Evolutionary conservation across 2,329 filamentous ascomycete genomes (phyloP).

Genomic region (Claviceps africana): DNA sequence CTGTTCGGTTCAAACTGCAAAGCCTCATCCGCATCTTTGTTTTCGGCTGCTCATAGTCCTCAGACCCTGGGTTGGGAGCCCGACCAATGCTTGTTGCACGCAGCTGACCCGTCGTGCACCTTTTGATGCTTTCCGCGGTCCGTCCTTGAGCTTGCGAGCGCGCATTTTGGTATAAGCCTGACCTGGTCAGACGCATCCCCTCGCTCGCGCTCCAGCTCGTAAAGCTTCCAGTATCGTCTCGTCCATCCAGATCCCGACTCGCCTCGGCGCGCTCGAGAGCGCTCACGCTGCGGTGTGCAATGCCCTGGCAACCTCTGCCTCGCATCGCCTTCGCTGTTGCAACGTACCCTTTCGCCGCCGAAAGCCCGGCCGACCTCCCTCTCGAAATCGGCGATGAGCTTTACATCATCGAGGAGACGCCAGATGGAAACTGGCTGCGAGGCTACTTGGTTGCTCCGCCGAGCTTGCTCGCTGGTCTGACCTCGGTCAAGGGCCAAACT

Average conservation of each 20-base stretch:
- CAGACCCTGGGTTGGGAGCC: not conserved
- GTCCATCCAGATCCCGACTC: not conserved
- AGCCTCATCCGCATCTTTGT: not conserved
- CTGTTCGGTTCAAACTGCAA: not conserved
- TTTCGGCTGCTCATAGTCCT: not conserved
- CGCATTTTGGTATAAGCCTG: not conserved
- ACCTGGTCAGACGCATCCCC: not conserved
- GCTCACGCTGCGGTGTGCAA: conserved; percentile 27
- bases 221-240: not conserved
- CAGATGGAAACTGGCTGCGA: conserved; percentile 82
- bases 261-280: conserved; percentile 6
- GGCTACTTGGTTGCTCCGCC: conserved; percentile 93
- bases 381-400: conserved; percentile 96
- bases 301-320: conserved; percentile 95
- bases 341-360: conserved; percentile 82
- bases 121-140: conserved; percentile 1
- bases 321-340: conserved; percentile 97
- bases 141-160: conserved; percentile 3
- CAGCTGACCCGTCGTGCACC: conserved; percentile 1
- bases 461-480: conserved; percentile 80
- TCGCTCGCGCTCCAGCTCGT: not conserved
- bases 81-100: not conserved
- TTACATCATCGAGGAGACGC: conserved; percentile 95
- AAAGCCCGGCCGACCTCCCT: conserved; percentile 77
- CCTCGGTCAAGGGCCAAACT: conserved; percentile 79